Evolutionary conservation across 2,329 filamentous ascomycete genomes (phyloP).

Genomic region (Beauveria brongniartii): DNA sequence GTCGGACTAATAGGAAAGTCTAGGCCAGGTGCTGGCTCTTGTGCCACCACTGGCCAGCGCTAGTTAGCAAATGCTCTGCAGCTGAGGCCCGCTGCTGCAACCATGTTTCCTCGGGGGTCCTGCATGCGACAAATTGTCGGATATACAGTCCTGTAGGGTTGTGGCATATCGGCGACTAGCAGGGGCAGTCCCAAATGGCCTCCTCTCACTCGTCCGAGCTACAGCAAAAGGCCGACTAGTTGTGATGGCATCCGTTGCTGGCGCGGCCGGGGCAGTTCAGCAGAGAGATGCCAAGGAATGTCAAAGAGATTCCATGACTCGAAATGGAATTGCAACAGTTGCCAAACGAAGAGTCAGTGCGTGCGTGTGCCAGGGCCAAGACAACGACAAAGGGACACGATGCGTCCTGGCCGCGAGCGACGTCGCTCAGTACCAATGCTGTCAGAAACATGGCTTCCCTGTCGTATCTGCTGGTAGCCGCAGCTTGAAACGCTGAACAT

Average conservation of each 20-base stretch:
- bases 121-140: not conserved
- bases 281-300: not conserved
- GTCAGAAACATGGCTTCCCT: not conserved
- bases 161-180: not conserved
- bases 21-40: not conserved
- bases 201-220: not conserved
- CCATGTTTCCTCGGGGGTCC: not conserved
- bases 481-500: not conserved
- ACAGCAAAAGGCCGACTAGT: not conserved
- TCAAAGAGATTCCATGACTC: not conserved
- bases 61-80: not conserved
- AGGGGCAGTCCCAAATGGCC: not conserved
- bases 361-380: not conserved
- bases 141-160: not conserved
- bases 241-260: not conserved
- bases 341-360: not conserved
- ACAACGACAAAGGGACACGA: not conserved
- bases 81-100: not conserved
- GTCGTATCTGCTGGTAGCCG: conserved; percentile 6
- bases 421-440: not conserved
- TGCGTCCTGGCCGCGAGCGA: not conserved
- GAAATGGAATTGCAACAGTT: not conserved
- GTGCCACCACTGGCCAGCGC: not conserved
- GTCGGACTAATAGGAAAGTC: not conserved
- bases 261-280: not conserved